Base-by-base conservation (phyloP, 2,329 filamentous ascomycete species). In the Boeremia exigua region DNA sequence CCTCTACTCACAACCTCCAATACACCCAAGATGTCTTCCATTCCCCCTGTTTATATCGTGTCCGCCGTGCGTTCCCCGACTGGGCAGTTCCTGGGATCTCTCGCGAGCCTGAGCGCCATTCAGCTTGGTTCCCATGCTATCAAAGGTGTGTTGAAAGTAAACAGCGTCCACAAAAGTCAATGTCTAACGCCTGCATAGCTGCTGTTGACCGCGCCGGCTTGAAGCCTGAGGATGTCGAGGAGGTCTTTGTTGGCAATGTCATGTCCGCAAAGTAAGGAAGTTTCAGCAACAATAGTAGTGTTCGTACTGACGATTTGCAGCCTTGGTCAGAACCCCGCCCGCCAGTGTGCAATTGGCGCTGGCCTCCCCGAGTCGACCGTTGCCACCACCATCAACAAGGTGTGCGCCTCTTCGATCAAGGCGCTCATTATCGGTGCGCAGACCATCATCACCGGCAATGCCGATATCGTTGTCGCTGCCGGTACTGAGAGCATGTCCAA, bases 401-500 rank as follows among this genome's bases (percentile, higher is more conserved):
- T 99, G 75, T 99, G 95, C 85, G 95, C 95, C 62, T 97, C 93
- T 9, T 88, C 89, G 39, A 82, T 97, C 75, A 99, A 99, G 84
- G 91, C 95, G 67, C 89, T 99, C 74, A 92, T 96, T 65, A 85
- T 99, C 58, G 95, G 90, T 67, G 91, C 94, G 47, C 95, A 98
- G 80, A 97, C 94, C 70, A 99, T 99, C 81, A 92, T 98, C 77
- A 96, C 93, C 49, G 94, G 95, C 67, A 96, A 92, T 75, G 94
- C 94, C 63, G 88, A 91, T 68, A 88, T 97, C 64, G 88, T 99
- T 63, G 92, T 99, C 57, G 95, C 93, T 63, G 95, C 93, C 73
- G 95, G 95, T 68, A 88, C 94, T 66, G 95, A 99, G 83, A 96
- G 92, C 82, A 99, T 99, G 95, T 96, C 93, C 74, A 98, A 98